Conservation (phyloP, 805 yeast species). For the Yarrowia sp. region DNA sequence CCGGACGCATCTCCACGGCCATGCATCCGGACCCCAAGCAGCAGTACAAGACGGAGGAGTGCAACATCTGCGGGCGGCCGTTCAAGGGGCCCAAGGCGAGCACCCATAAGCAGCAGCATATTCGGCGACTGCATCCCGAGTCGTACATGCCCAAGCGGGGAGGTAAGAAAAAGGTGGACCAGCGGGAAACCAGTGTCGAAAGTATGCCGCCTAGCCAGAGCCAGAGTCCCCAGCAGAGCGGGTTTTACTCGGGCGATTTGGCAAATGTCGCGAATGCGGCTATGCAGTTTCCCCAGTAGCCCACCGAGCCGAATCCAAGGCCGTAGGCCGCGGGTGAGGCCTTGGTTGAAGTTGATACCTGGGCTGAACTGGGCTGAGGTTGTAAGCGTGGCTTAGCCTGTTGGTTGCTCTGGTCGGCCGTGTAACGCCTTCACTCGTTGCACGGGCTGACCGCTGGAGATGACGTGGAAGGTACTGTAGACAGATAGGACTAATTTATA, state of each 20-base stretch:
- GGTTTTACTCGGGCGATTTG: conserved; percentile 3
- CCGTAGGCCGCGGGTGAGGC: too few relatives aligned
- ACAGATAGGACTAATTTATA: conserved; percentile 23
- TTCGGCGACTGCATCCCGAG: conserved; percentile 46
- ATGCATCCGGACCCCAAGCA: conserved; percentile 21
- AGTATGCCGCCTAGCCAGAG: conserved; percentile 18
- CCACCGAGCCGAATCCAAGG: too few relatives aligned
- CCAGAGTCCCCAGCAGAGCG: conserved; percentile 21
- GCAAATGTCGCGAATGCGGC: conserved; percentile 7
- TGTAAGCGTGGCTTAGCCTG: too few relatives aligned
- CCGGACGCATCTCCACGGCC: conserved; percentile 4
- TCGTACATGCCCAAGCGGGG: conserved; percentile 47
- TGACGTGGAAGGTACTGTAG: neutral
- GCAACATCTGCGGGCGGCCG: conserved; percentile 44
- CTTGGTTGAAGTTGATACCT: too few relatives aligned
- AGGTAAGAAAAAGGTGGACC: conserved; percentile 40
- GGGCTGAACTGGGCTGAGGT: too few relatives aligned
- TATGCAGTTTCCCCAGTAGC: conserved; percentile 9
- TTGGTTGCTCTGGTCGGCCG: too few relatives aligned
- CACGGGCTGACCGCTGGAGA: too few relatives aligned
- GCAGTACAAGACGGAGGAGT: conserved; percentile 38
- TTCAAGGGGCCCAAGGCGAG: conserved; percentile 48
- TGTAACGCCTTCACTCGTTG: neutral
- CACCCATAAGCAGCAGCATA: conserved; percentile 50
- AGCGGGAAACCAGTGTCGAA: neutral